A percentile compares a stretch with the other conserved stretches of the same genome.
Conservation (phyloP, 192 early-diverging fungal species). For the Coemansia sp. region DNA sequence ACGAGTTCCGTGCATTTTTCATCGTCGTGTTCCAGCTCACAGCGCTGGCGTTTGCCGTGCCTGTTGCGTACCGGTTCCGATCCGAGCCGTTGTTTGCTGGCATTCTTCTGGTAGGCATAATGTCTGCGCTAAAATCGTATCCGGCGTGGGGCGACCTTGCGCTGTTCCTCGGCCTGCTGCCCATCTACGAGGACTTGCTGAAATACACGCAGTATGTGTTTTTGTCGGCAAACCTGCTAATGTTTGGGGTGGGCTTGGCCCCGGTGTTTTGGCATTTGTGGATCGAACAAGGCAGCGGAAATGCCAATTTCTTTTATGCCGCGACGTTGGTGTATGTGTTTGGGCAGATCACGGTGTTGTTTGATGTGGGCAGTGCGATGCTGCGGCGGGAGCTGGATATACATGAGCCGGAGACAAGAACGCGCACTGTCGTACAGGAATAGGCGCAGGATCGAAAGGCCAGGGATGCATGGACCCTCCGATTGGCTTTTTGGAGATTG, state of each 20-base stretch:
- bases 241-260: slow-evolving; percentile 74
- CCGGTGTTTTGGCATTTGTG: slow-evolving; percentile 94
- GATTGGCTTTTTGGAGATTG: no score
- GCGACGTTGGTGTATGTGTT: slow-evolving; percentile 90
- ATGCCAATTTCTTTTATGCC: slow-evolving; percentile 98
- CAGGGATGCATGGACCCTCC: no score
- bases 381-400: slow-evolving; percentile 80
- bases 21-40: slow-evolving; percentile 91
- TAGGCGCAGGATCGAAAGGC: slow-evolving; percentile 4
- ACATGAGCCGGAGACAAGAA: slow-evolving; percentile 41
- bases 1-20: slow-evolving; percentile 95
- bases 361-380: slow-evolving; percentile 80
- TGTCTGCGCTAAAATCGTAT: slow-evolving; percentile 90
- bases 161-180: slow-evolving; percentile 77
- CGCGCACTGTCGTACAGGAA: slow-evolving; percentile 40
- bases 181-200: slow-evolving; percentile 77
- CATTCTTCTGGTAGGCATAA: slow-evolving; percentile 69
- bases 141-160: slow-evolving; percentile 85
- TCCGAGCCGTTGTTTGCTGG: slow-evolving; percentile 77
- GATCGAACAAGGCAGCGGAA: slow-evolving; percentile 94
- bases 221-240: slow-evolving; percentile 65
- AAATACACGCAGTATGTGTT: slow-evolving; percentile 90
- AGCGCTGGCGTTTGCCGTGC: slow-evolving; percentile 84
- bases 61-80: slow-evolving; percentile 74
- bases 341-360: slow-evolving; percentile 80